Base-by-base conservation (phyloP, 805 yeast species). In the Saccharomycopsis selenospora region DNA sequence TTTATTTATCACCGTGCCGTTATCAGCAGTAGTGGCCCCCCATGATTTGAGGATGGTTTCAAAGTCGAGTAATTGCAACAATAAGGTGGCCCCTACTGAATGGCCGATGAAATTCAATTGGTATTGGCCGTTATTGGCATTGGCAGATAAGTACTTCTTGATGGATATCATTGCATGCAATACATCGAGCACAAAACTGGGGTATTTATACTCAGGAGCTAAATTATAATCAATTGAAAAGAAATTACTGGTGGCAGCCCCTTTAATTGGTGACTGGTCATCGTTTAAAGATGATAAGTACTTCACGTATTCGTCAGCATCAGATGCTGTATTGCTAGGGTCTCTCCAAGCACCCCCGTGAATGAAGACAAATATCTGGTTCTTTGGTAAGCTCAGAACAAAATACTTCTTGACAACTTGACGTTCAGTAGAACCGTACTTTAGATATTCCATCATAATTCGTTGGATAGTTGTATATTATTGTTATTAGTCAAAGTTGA, bases 281-380 rank as follows among this genome's bases (percentile, higher is more conserved):
- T 7, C 3, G 13, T 7, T 13, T 46, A 18, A 3, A 28, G 7
- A 13, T 11, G 26, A 2, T 23, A 47, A n/a, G 56, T 45, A 17
- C 4, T 43, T 36, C 6, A 57, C 42, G 40, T 79, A 50, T 10
- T 54, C 55, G 7, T 66, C 66, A 47, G 76, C 78, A 56, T 83
- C 91, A 36, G 71, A 63, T 24, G 66, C 72, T 0, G 89, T 81
- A 59, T 82, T 81, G 2, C 53, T 60, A 1, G 79, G 76, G 58
- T 84, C 95, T 52, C 86, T 70, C 95, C 95, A 87, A 0, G 89
- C 95, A 0, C 96, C 96, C 1, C 96, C 96, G 63, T 87, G 96
- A 36, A 87, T 72, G 55, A 79, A 80, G 0, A 85, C 71, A 4
- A 77, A 47, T 17, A 75, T 62, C 2, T 43, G 14, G 18, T 17